Conservation (phyloP, 805 yeast species). For the Metschnikowia orientalis region DNA sequence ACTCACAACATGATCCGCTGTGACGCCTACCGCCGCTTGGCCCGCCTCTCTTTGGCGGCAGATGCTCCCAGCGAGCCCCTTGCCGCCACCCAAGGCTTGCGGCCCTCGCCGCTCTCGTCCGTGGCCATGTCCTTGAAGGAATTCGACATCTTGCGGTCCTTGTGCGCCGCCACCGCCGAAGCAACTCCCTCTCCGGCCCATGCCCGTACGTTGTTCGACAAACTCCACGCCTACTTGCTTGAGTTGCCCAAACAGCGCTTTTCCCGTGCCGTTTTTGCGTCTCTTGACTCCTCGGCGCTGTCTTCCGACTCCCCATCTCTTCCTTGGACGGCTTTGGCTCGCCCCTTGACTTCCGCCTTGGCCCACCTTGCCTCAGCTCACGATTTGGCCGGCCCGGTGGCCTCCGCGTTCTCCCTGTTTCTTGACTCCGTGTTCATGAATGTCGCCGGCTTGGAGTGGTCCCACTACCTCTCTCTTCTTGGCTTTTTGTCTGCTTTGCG, state of each 20-base stretch:
- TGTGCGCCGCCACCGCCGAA: conserved; percentile 36
- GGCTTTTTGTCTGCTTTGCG: conserved; percentile 34
- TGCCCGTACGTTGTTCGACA: conserved; percentile 40
- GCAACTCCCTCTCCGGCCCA: conserved; percentile 32
- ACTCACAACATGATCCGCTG: no score
- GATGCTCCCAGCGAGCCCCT: conserved; percentile 13
- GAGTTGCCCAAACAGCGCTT: conserved; percentile 45
- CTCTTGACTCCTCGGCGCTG: conserved; percentile 16
- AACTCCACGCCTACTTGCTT: conserved; percentile 44
- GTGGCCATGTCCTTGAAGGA: conserved; percentile 49
- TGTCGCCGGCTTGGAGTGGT: conserved; percentile 18
- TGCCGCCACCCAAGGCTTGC: not conserved
- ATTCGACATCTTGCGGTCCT: conserved; percentile 52
- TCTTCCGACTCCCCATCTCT: conserved; percentile 20
- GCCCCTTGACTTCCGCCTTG: conserved; percentile 32
- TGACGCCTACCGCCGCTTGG: conserved; percentile 35
- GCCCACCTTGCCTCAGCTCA: conserved; percentile 26
- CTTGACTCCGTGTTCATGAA: conserved; percentile 22
- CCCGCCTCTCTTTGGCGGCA: conserved; percentile 25
- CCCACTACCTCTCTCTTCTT: conserved; percentile 32
- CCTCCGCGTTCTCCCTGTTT: conserved; percentile 27
- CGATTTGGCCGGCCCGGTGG: conserved; percentile 22
- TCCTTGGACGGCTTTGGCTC: conserved; percentile 36
- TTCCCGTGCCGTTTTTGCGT: conserved; percentile 31
- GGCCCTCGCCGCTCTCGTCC: not conserved